Evolutionary conservation across 139 green algal species (phyloP), one percentile per base, ranked within the genome.

Genomic region (Chlorella sp.): DNA sequence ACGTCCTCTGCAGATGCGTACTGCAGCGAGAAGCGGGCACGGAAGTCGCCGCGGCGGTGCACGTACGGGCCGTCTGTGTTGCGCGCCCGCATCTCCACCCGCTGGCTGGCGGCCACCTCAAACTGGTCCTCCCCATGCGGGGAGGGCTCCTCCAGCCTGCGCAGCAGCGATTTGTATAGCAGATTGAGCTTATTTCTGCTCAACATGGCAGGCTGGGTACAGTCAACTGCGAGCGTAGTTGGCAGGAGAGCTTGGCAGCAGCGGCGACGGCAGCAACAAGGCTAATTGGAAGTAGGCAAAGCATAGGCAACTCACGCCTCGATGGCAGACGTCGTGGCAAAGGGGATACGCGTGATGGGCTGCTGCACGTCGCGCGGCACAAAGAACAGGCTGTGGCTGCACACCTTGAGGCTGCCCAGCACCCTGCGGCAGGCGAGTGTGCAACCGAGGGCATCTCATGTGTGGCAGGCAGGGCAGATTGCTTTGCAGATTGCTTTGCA

Each of bases 361-460:
- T 93, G 86, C 16, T 90, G 62, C 8, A 84, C 58, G 56, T 92
- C 90, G 0, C 86, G 73, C 8, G 91, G 91, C n/a, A 94, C 91
- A 48, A 94, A 93, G 88, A 89, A 94, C 5, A 94, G 68, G 34
- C 86, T 85, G 19, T 30, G 77, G 76, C 87, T 92, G 88, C 91
- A 94, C 19, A 94, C 68, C 84, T 94, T 92, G 14, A 94, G 68
- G 64, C 88, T 84, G 51, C 90, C 91, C 19, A 73, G 40, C 16
- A 91, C 41, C 43, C 91, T 91, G 76, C 84, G 73, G 26, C 7
- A n/a, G n/a, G 51, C 2, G 4, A 41, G 22, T 20, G 51, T 24
- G 51, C 51, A 60, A 60, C 9, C 2, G 13, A 60, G n/a, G n/a
- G n/a, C n/a, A n/a, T n/a, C n/a, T n/a, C n/a, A n/a, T n/a, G n/a